Evolutionary conservation across 805 yeast genomes (phyloP), one percentile per base, ranked within the genome.

Genomic region (Allodekkera sacchari): DNA sequence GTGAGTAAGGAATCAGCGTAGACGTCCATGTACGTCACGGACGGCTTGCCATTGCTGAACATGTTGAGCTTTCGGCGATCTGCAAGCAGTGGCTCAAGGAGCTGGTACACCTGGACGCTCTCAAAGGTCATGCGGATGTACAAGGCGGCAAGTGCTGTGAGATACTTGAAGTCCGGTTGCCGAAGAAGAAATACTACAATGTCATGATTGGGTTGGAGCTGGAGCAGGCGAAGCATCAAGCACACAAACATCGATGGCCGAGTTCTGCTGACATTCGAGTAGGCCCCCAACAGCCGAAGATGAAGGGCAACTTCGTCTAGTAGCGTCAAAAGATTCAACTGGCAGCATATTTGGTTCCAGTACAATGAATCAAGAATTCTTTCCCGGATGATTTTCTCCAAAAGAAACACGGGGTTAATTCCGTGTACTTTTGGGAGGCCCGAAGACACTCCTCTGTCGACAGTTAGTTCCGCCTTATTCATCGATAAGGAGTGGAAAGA

Each of bases 241-340:
- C 94, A 77, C n/a, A 83, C 50, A 44, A 84, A 85, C 10, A 77
- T 78, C 12, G 81, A 63, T 0, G 94, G 92, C 38, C 73, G 55
- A 20, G 74, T 74, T 15, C 58, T 60, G 31, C 68, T 44, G 9
- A 30, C 23, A 27, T 55, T 53, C 2, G 44, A 32, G 35, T 57
- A 57, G 1, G 59, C 50, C 0, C 84, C 89, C 4, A 83, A 53
- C 30, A 62, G 61, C 7, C 64, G 48, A 6, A 75, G 18, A 17
- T 26, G 37, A 6, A 57, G 57, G 0, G 31, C 40, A 2, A 62
- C 61, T 23, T 64, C 51, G 37, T 77, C 81, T 31, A 76, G 50
- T 3, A 76, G 36, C 1, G 68, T 59, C 1, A 55, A 35, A 7
- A 50, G 20, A 38, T 69, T 64, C 12, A 73, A 47, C 6, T 64